Evolutionary conservation across 805 yeast genomes (phyloP), one percentile per base, ranked within the genome.

Genomic region (Saturnispora hagleri): DNA sequence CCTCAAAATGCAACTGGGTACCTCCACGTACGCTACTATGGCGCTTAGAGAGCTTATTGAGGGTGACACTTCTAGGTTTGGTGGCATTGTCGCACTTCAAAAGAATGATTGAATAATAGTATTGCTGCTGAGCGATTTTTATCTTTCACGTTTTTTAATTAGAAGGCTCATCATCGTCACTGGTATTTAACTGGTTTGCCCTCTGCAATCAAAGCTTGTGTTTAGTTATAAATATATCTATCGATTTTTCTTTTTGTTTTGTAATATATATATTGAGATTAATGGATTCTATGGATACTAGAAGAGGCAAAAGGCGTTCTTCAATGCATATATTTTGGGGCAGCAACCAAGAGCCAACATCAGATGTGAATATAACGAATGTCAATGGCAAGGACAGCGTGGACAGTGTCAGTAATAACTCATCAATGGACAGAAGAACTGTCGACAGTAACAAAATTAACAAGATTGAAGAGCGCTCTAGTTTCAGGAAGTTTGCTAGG

Each of bases 1-100:
- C 5, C 65, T 95, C 53, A 82, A 77, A 58, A 74, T 93, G 75
- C 84, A 81, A 61, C 73, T 93, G 53, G 91, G 89, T 4, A 82
- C 86, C 3, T 85, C 97, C 35, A 83, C 95, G 6, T 93, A 93
- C 66, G 99, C 99, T 1, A 93, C 99, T 0, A 95, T 93, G 99
- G 96, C 96, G 1, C 69, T 93, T 48, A 79, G 99, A 63, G 98
- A 93, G 66, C 79, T 88, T 48, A 81, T 90, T 86, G 85, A 82
- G 64, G 76, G 80, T 33, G 91, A 84, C 57, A 84, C 90, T 3
- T 58, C 63, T 4, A 46, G 64, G 28, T 58, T 60, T 47, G 61
- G 64, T n/a, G 63, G 63, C 47, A 60, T 60, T 46, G 53, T 60
- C n/a, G 56, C 57, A 45, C 34, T 58, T 9, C 55, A 60, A 41